Evolutionary conservation across 768 basidiomycete species (phyloP), one percentile per base, ranked within the genome.

Genomic region (Mrakia hoshinonis): DNA sequence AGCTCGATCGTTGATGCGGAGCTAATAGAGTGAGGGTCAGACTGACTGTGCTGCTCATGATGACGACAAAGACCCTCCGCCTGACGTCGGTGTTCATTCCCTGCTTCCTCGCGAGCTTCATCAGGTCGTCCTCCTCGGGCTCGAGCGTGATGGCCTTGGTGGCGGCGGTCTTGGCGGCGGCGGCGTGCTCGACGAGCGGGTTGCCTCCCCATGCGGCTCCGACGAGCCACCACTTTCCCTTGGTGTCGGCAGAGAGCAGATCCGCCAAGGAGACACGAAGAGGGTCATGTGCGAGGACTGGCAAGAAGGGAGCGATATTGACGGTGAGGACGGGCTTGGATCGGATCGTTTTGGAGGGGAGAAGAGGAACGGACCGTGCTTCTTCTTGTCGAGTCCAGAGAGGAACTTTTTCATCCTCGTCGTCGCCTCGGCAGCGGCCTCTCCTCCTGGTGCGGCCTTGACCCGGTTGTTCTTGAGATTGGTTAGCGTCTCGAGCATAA

Each of bases 61-160:
- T 81, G 15, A 94, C 89, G 20, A 93, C 87, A 77, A 99, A 99
- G 66, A 97, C 87, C 68, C 89, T 88, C 73, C 92, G 83, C 47
- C 95, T 85, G 48, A 97, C 88, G 75, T 97, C 96, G 1, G 94
- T 97, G 77, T 99, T 99, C 95, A 99, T 98, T 26, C 96, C 96
- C 78, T 99, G 96, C 77, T 87, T 89, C 75, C 86, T 84, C 4
- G 96, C 95, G n/a, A 98, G 83, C 75, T 87, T 88, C 48, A 88
- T 74, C 39, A 98, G 81, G 5, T 81, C 78, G 54, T 80, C 67
- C 63, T 76, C 78, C 55, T 79, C 79, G 13, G 18, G 18, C 20
- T 65, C 48, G 12, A 68, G 31, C 36, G 67, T 55, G 29, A 43
- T 58, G 18, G 51, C n/a, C 43, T 68, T 46, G 43, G 18, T 47